phyloP scores from a whole-genome alignment of 2,329 filamentous ascomycete species.

The Rhinocladiella similis region DNA sequence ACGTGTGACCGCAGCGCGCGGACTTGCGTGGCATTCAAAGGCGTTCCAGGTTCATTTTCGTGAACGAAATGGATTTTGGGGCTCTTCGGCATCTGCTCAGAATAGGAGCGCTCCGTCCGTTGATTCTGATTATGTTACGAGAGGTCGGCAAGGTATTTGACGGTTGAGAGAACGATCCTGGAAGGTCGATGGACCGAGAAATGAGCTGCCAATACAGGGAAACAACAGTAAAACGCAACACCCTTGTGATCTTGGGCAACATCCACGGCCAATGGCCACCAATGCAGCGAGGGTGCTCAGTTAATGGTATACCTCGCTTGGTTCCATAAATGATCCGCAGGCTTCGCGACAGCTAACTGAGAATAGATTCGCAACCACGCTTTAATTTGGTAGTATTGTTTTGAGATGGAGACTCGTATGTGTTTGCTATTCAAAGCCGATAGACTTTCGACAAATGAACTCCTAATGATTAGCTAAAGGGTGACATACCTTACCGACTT shows the following conservation, averaged over 20 bases:
- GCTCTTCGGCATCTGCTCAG: neutral
- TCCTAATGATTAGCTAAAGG: no score
- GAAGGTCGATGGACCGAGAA: neutral
- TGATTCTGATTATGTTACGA: neutral
- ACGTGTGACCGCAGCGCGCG: slow-evolving; percentile 16
- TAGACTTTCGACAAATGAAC: no score
- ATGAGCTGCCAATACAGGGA: neutral
- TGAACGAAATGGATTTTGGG: slow-evolving; percentile 17
- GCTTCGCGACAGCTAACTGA: no score
- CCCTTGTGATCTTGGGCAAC: neutral
- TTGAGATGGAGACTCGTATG: no score
- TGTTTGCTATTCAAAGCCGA: no score
- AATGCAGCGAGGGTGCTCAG: neutral
- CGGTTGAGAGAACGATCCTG: neutral
- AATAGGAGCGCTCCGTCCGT: neutral
- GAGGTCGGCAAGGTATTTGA: neutral
- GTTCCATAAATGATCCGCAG: no score
- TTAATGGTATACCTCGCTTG: no score
- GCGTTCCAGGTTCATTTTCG: slow-evolving; percentile 11
- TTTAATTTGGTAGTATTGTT: no score
- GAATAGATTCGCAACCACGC: no score
- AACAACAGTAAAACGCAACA: neutral
- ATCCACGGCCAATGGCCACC: neutral
- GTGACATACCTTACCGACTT: no score
- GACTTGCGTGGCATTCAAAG: slow-evolving; percentile 10